Evolutionary conservation across 176 grass and related monocot species (phyloP).

Genomic region (Poa annua): DNA sequence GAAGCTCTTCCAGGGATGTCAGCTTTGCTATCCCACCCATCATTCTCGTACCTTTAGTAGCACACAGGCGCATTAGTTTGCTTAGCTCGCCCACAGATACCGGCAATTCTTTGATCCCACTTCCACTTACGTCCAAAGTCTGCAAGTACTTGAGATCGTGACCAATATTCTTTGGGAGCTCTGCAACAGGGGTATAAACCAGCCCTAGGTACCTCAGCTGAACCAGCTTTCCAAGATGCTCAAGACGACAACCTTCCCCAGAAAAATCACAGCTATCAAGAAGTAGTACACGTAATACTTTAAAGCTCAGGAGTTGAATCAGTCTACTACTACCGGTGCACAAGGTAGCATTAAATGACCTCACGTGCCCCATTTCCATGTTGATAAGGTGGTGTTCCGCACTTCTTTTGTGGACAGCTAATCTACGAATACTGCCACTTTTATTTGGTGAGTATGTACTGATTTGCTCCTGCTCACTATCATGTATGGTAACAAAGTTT

Average conservation of each 20-base stretch:
- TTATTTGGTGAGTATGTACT: background rate
- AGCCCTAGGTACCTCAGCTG: constrained; percentile 23
- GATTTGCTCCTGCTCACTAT: background rate
- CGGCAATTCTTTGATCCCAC: background rate
- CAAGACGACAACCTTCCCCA: background rate
- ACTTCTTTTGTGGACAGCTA: background rate
- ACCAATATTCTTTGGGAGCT: no score
- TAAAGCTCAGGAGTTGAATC: background rate
- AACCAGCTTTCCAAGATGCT: background rate
- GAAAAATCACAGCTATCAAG: background rate
- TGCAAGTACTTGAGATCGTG: background rate
- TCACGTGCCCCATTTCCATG: background rate
- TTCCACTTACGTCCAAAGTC: background rate
- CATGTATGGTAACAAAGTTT: background rate
- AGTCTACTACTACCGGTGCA: background rate
- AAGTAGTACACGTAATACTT: background rate
- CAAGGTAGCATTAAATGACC: background rate
- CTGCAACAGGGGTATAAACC: background rate
- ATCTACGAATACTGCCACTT: background rate
- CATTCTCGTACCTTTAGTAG: background rate
- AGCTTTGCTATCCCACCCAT: background rate
- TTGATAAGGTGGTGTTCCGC: background rate
- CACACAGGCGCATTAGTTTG: background rate
- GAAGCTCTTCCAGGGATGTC: constrained; percentile 6
- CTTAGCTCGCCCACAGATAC: background rate